phyloP scores from a whole-genome alignment of 345 rosid species.

The Heritiera fomes region DNA sequence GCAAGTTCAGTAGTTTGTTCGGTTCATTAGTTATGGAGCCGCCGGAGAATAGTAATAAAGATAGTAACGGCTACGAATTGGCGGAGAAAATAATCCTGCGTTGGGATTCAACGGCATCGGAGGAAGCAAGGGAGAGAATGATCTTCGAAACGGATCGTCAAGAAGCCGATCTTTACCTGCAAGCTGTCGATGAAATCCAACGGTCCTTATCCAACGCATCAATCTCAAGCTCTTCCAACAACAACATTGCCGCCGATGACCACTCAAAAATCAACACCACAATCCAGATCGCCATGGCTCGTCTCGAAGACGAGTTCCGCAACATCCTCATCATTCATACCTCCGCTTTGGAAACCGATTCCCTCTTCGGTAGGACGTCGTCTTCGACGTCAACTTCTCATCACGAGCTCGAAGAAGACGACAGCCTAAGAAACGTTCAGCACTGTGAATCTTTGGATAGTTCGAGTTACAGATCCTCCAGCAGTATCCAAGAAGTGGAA shows the following conservation, averaged over 20 bases:
- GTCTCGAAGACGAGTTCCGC: slow-evolving; percentile 95
- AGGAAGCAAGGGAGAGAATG: slow-evolving; percentile 83
- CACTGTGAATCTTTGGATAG: slow-evolving; percentile 28
- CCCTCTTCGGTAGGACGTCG: slow-evolving; percentile 41
- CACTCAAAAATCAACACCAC: slow-evolving; percentile 52
- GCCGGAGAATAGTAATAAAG: slow-evolving; percentile 37
- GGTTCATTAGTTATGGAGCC: slow-evolving; percentile 49
- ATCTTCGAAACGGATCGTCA: slow-evolving; percentile 75
- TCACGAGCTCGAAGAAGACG: slow-evolving; percentile 40
- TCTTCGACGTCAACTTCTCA: slow-evolving; percentile 23
- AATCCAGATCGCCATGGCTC: slow-evolving; percentile 97
- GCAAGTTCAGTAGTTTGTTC: background rate
- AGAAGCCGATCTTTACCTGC: slow-evolving; percentile 76
- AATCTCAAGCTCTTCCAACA: slow-evolving; percentile 27
- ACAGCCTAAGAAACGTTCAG: slow-evolving; percentile 2
- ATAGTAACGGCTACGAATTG: slow-evolving; percentile 37
- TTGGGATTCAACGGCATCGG: slow-evolving; percentile 91
- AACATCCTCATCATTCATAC: slow-evolving; percentile 66
- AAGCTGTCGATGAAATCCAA: slow-evolving; percentile 93
- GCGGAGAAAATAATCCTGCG: slow-evolving; percentile 76
- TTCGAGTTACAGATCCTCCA: slow-evolving; percentile 61
- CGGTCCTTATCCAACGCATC: slow-evolving; percentile 46
- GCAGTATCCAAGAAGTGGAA: slow-evolving; percentile 86
- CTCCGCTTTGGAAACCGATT: slow-evolving; percentile 63
- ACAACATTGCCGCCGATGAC: slow-evolving; percentile 20